A percentile compares a stretch with the other conserved stretches of the same genome.
These are phyloP conservation scores for Aspergillus quadrilineatus DNA, from an alignment of 2,329 filamentous ascomycete species.

Conservation along the genomic window DNA sequence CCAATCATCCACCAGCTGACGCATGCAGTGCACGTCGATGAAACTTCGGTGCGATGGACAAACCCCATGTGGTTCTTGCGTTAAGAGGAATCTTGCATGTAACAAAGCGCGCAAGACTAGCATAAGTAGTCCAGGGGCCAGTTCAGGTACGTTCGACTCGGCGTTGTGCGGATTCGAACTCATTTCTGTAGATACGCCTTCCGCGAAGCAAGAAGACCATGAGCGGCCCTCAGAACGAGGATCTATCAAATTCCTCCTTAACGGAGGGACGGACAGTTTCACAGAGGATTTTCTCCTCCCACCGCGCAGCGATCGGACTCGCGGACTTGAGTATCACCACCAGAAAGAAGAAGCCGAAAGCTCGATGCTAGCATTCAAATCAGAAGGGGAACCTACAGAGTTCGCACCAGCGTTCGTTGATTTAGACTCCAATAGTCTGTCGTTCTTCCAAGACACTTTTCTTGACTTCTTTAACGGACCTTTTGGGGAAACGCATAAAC, in stretches of 20 bases:
- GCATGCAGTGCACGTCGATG: constrained; percentile 45
- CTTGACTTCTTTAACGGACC: constrained; percentile 41
- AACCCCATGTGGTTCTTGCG: constrained; percentile 46
- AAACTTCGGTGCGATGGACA: constrained; percentile 49
- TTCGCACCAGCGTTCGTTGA: constrained; percentile 24
- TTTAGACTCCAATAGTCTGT: constrained; percentile 25
- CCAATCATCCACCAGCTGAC: not conserved
- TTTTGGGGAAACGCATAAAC: constrained; percentile 30
- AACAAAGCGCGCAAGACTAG: constrained; percentile 33
- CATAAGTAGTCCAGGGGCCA: constrained; percentile 15
- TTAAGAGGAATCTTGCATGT: constrained; percentile 44
- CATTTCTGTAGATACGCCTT: constrained; percentile 16
- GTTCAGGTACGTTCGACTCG: constrained; percentile 20
- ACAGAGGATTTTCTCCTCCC: constrained; percentile 47
- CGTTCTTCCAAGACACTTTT: constrained; percentile 39
- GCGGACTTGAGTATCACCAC: constrained; percentile 39
- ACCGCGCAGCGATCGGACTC: constrained; percentile 38
- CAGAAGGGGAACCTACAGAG: constrained; percentile 18
- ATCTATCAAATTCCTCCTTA: constrained; percentile 49
- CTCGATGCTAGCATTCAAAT: constrained; percentile 20
- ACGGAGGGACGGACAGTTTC: constrained; percentile 48
- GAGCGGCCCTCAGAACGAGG: constrained; percentile 42
- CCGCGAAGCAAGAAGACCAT: constrained; percentile 28
- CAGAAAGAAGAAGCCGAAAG: constrained; percentile 27
- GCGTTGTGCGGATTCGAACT: not conserved